Evolutionary conservation across 257 asterid species (phyloP).

Genomic region (Thymus quinquecostatus): DNA sequence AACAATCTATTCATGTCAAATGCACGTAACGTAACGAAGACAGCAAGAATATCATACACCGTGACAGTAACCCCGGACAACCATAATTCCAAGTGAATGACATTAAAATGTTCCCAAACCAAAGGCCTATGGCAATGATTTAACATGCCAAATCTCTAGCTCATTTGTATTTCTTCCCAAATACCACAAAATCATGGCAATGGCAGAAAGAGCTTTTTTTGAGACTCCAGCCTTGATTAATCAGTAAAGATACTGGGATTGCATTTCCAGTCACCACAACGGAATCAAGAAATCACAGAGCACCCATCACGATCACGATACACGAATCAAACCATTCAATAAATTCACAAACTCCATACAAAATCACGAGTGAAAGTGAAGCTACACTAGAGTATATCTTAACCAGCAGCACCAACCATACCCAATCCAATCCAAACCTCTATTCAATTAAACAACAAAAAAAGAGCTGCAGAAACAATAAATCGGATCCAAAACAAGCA

Average conservation of each 20-base stretch:
- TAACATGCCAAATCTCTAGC: slow-evolving; percentile 81
- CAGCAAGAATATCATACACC: background rate
- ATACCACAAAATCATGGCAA: slow-evolving; percentile 35
- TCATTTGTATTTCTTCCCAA: slow-evolving; percentile 62
- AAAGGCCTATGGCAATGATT: slow-evolving; percentile 86
- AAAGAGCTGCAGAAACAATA: background rate
- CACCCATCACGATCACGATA: slow-evolving; percentile 20
- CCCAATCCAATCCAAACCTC: background rate
- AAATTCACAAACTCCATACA: background rate
- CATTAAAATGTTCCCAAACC: slow-evolving; percentile 69
- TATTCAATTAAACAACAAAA: background rate
- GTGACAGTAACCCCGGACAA: background rate
- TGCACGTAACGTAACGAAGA: background rate
- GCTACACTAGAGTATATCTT: background rate
- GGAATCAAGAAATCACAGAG: slow-evolving; percentile 30
- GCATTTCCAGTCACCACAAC: slow-evolving; percentile 50
- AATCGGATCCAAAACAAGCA: background rate
- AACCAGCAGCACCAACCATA: background rate
- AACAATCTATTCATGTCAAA: background rate
- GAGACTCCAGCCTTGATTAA: slow-evolving; percentile 98
- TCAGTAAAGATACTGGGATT: slow-evolving; percentile 36
- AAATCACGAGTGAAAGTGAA: no score
- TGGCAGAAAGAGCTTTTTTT: slow-evolving; percentile 52
- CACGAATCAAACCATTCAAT: background rate
- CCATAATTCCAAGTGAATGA: slow-evolving; percentile 38